Percentiles rank a stretch among this genome's conserved stretches.
phyloP scores from a whole-genome alignment of 2,329 filamentous ascomycete genomes.

The Trichoderma koningii region DNA sequence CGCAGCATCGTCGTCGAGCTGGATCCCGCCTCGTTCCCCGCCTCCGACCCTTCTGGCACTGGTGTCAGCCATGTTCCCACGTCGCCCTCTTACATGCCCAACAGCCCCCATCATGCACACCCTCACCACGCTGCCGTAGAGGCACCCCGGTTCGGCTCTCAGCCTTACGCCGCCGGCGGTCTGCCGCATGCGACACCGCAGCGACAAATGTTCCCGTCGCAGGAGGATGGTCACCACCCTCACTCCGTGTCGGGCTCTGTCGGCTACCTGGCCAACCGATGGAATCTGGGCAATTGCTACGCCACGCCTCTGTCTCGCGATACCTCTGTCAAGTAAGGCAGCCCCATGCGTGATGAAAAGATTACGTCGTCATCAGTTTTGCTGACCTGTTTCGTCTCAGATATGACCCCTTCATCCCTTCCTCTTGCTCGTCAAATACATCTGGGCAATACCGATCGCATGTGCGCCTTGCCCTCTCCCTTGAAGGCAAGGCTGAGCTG shows the following conservation, averaged over 20 bases:
- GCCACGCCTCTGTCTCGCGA: constrained; percentile 49
- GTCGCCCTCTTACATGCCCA: constrained; percentile 32
- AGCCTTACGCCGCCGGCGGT: constrained; percentile 15
- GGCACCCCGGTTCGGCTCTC: constrained; percentile 28
- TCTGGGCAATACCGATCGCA: constrained; percentile 50
- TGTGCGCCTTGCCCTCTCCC: constrained; percentile 77
- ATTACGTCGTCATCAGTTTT: background rate
- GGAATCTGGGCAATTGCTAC: constrained; percentile 56
- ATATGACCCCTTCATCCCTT: constrained; percentile 48
- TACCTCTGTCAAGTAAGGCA: constrained; percentile 50
- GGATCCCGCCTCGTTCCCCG: constrained; percentile 34
- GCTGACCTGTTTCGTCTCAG: constrained; percentile 35
- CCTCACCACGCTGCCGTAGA: constrained; percentile 33
- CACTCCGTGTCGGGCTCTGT: constrained; percentile 49
- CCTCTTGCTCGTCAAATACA: constrained; percentile 45
- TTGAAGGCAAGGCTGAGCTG: constrained; percentile 89
- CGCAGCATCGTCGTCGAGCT: constrained; percentile 35
- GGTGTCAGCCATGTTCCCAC: constrained; percentile 34
- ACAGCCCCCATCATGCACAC: constrained; percentile 33
- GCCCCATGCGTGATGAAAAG: background rate
- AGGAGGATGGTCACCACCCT: constrained; percentile 38
- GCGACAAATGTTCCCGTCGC: constrained; percentile 34
- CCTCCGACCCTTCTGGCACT: constrained; percentile 36
- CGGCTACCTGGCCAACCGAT: constrained; percentile 58
- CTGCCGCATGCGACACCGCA: constrained; percentile 31